Base-by-base conservation (phyloP, 495 filamentous ascomycete genomes). In the Podospora pseudocomata region DNA sequence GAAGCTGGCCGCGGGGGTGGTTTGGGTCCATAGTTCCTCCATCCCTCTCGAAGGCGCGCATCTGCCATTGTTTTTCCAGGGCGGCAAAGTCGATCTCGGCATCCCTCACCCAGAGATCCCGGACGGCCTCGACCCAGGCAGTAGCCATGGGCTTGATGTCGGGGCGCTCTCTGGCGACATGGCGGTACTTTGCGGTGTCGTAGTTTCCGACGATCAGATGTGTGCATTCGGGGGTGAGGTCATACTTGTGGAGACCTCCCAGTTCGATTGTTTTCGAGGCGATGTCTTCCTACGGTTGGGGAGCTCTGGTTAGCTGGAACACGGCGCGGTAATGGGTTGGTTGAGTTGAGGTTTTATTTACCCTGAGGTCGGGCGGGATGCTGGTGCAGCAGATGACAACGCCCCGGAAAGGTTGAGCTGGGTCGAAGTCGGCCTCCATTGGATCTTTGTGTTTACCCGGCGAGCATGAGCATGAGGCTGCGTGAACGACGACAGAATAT, bases 141-240 rank as follows among this genome's bases (percentile, higher is more conserved):
- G 89, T 86, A 56, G 83, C 84, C 78, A 99, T 85, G 61, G 92
- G 91, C 65, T 86, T 87, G 71, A 99, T 88, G 75, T 99, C 95
- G 44, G 88, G 85, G 32, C 95, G 86, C 75, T 94, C 91, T 69
- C 88, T 92, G 26, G 95, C 95, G 73, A 97, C 94, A 79, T 95
- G 97, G 74, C 89, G 90, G 82, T 99, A 99, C 77, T 99, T 99
- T 16, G 89, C 86, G 0, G 94, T 97, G 71, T 92, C 85, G 66
- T 90, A 89, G 67, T 91, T 89, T 73, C 93, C 95, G 70, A 97
- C 91, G 70, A 99, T 87, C 32, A 99, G 86, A 80, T 99, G 95
- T 3, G 95, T 99, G 67, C 96, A 93, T 76, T 97, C 92, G 59
- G 91, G 91, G 39, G 95, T 98, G n/a, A 99, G 88, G 77, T 98